Conservation (phyloP, 108 stramenopile species). For the Conticribra guillardii region DNA sequence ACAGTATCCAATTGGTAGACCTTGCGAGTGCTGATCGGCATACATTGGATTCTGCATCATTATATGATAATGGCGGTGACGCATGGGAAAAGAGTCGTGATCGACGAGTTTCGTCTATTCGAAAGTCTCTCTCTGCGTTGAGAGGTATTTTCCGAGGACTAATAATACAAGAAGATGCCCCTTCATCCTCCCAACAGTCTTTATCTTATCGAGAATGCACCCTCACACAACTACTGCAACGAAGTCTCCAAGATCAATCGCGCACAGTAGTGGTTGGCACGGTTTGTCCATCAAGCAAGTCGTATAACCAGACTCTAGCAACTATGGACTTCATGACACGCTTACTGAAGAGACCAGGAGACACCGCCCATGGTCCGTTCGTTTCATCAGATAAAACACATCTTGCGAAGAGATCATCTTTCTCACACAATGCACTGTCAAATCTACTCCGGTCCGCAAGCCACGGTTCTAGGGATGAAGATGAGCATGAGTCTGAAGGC, state of each 20-base stretch:
- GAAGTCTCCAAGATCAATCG: slow-evolving; percentile 53
- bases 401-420: slow-evolving; percentile 11
- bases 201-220: slow-evolving; percentile 73
- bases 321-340: slow-evolving; percentile 72
- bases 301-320: slow-evolving; percentile 65
- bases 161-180: slow-evolving; percentile 8
- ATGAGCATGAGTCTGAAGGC: too few relatives aligned
- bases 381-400: neutral
- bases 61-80: neutral
- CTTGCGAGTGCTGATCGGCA: slow-evolving; percentile 48
- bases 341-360: slow-evolving; percentile 55
- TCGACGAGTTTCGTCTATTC: slow-evolving; percentile 34
- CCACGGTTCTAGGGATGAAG: too few relatives aligned
- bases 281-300: slow-evolving; percentile 53
- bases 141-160: slow-evolving; percentile 56
- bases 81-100: slow-evolving; percentile 11
- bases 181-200: slow-evolving; percentile 17
- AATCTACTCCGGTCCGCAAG: too few relatives aligned
- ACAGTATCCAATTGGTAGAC: slow-evolving; percentile 56
- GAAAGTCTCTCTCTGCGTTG: slow-evolving; percentile 60
- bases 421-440: too few relatives aligned
- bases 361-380: slow-evolving; percentile 62
- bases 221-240: slow-evolving; percentile 79
- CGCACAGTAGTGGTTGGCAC: slow-evolving; percentile 65
- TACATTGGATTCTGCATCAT: slow-evolving; percentile 14